These are phyloP conservation scores for Prunus fruticosa DNA, from an alignment of 306 rosid species.

Conservation along the genomic window DNA sequence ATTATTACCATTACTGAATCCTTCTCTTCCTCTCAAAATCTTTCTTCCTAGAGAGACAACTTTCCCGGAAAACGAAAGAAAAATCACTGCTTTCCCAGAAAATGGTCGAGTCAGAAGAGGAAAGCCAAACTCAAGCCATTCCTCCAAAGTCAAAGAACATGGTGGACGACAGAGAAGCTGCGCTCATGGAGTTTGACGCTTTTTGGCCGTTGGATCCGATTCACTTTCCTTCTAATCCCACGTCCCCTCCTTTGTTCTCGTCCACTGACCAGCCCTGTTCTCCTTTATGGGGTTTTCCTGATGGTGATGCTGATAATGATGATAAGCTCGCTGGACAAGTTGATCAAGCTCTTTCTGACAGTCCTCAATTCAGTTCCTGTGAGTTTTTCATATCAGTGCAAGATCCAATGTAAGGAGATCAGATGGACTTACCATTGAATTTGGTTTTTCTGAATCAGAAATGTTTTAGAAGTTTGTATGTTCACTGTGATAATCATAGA, in stretches of 20 bases:
- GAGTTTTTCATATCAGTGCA: slow-evolving; percentile 26
- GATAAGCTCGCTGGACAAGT: slow-evolving; percentile 16
- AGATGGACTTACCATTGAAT: too few relatives aligned
- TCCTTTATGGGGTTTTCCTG: slow-evolving; percentile 68
- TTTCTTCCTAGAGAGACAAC: too few relatives aligned
- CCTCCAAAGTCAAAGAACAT: slow-evolving; percentile 34
- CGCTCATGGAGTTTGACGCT: slow-evolving; percentile 65
- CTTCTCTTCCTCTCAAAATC: too few relatives aligned
- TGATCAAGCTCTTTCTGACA: slow-evolving; percentile 42
- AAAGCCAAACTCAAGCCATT: slow-evolving; percentile 22
- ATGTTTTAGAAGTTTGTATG: too few relatives aligned
- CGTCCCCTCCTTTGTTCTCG: slow-evolving; percentile 56
- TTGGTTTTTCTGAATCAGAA: too few relatives aligned
- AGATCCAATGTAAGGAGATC: too few relatives aligned
- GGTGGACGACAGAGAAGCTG: slow-evolving; percentile 9
- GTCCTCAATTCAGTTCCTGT: slow-evolving; percentile 46
- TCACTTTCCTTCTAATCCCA: slow-evolving; percentile 48
- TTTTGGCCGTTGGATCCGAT: slow-evolving; percentile 76
- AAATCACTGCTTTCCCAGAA: neutral
- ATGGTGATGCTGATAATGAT: slow-evolving; percentile 27
- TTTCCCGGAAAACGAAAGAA: neutral
- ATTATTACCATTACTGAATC: too few relatives aligned
- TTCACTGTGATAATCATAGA: too few relatives aligned
- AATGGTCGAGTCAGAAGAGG: slow-evolving; percentile 65
- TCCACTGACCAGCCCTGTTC: slow-evolving; percentile 55